Conservation (phyloP, 2,329 filamentous ascomycete species). For the Thelonectria blattea region DNA sequence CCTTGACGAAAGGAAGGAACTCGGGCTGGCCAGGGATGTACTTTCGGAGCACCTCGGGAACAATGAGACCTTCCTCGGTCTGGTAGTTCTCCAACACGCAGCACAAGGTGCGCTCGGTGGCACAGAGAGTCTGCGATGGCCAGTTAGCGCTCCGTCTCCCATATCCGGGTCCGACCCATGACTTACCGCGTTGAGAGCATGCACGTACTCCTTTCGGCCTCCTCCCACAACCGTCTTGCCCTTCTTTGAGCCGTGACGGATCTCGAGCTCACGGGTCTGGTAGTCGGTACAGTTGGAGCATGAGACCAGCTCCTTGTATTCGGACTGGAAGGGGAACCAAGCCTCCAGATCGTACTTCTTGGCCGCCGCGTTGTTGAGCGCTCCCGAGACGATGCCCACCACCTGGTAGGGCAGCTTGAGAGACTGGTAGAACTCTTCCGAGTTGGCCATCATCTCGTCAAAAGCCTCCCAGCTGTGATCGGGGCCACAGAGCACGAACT, state of each 20-base stretch:
- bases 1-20: slow-evolving; percentile 87
- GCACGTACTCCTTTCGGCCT: slow-evolving; percentile 91
- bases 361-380: slow-evolving; percentile 75
- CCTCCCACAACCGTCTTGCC: slow-evolving; percentile 59
- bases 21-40: slow-evolving; percentile 90
- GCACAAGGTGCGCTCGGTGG: slow-evolving; percentile 90
- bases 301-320: slow-evolving; percentile 98
- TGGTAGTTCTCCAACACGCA: slow-evolving; percentile 98
- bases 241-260: slow-evolving; percentile 85
- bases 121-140: slow-evolving; percentile 69
- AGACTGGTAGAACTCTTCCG: slow-evolving; percentile 94
- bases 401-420: slow-evolving; percentile 89
- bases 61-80: slow-evolving; percentile 80
- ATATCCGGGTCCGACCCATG: neutral
- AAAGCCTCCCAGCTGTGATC: slow-evolving; percentile 94
- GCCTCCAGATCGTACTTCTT: slow-evolving; percentile 98
- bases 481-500: slow-evolving; percentile 81
- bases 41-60: slow-evolving; percentile 84
- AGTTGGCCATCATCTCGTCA: slow-evolving; percentile 88
- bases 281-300: slow-evolving; percentile 99
- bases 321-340: slow-evolving; percentile 94
- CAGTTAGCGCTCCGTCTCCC: slow-evolving; percentile 15
- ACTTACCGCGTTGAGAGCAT: slow-evolving; percentile 77
- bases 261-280: slow-evolving; percentile 91
- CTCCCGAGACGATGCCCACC: slow-evolving; percentile 94